Evolutionary conservation across 495 filamentous ascomycete species (phyloP), one percentile per base, ranked within the genome.

Genomic region (Penicillium odoratum): DNA sequence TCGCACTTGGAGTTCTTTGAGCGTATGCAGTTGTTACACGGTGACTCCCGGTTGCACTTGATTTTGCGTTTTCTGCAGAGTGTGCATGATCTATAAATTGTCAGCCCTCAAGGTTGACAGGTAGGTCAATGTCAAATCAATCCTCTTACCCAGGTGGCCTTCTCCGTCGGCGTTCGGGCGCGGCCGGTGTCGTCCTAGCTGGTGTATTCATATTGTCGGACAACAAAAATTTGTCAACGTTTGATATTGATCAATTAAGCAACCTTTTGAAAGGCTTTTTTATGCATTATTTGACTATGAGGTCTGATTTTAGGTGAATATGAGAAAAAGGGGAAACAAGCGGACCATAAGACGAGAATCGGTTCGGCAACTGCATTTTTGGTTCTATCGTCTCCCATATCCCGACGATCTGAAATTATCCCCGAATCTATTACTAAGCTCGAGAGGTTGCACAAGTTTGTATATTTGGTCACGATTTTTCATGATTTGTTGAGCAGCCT

Each of bases 1-100:
- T 68, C 58, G 61, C 81, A 84, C 8, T 31, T 55, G 2, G 51
- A 65, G 44, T 66, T 78, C 52, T 69, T 77, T 2, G 79, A 77
- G 9, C 72, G 72, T 1, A 75, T 1, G 51, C 82, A 84, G 56
- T 83, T 81, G 57, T 69, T 78, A 56, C 79, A 84, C 5, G 81
- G 79, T 11, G 31, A 62, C 57, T 77, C 72, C 28, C 76, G 70
- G 66, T 81, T 74, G 60, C 81, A 83, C 58, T 69, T 67, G n/a
- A 82, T 75, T 54, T 83, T 83, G 13, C 79, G 71, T 55, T 63
- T 72, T 31, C 78, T 64, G 43, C 81, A 83, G 1, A 76, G 65
- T 33, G 61, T 56, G 60, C 80, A 82, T 3, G 80, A 73, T n/a
- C 74, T 74, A 5, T 21, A 33, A 44, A 15, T 49, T n/a, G 43